Conservation (phyloP, 1,284 basidiomycete species). For the Cryptococcus sp. region DNA sequence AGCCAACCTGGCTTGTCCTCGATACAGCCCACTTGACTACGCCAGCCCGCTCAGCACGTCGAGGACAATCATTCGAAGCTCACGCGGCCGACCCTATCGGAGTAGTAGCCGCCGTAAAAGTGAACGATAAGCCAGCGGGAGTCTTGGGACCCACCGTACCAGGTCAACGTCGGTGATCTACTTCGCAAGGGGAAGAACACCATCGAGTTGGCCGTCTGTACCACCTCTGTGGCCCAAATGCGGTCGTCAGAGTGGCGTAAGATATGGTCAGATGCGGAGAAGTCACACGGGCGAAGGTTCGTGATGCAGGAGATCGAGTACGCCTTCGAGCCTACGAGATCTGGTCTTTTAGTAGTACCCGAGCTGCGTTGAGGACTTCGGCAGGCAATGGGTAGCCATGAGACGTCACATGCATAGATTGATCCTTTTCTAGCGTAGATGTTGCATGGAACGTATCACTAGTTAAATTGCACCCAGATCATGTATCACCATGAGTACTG, state of each 20-base stretch:
- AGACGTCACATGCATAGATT: no score
- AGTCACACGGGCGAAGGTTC: conserved; percentile 8
- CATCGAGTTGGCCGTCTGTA: conserved; percentile 5
- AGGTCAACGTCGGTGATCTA: not conserved
- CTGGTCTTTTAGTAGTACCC: conserved; percentile 5
- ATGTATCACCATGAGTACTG: no score
- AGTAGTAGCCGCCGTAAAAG: not conserved
- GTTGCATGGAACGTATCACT: no score
- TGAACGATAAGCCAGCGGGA: conserved; percentile 2
- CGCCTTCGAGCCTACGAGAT: conserved; percentile 3
- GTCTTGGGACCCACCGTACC: conserved; percentile 11
- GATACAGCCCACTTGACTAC: not conserved
- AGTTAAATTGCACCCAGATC: no score
- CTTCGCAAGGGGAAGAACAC: conserved; percentile 1
- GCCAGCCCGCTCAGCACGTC: not conserved
- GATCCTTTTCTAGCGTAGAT: no score
- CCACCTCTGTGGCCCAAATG: conserved; percentile 3
- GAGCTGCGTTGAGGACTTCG: not conserved
- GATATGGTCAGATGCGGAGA: conserved; percentile 4
- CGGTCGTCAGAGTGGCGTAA: conserved; percentile 5
- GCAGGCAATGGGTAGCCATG: not conserved
- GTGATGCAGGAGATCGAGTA: conserved; percentile 14
- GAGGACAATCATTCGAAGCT: conserved; percentile 7
- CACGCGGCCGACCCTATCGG: conserved; percentile 8
- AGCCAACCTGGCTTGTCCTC: not conserved